A percentile compares a stretch with the other conserved stretches of the same genome.
Evolutionary conservation across 2,329 filamentous ascomycete species (phyloP).

Genomic region (Clonostachys rhizophaga): DNA sequence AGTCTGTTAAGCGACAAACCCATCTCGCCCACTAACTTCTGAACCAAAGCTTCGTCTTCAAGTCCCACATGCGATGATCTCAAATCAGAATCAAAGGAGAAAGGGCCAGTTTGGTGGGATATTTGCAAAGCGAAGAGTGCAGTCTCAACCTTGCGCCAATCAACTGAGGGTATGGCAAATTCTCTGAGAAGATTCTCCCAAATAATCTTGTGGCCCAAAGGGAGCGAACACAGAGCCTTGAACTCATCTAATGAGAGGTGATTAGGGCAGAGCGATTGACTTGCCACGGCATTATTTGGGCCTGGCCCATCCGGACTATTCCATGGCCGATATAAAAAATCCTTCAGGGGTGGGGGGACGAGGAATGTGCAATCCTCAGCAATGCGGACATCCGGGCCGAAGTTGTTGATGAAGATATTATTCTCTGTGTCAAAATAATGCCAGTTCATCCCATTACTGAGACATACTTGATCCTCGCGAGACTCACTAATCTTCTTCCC

Average conservation of each 20-base stretch:
- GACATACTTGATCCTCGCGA: neutral
- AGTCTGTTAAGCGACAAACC: constrained; percentile 13
- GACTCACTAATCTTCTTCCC: neutral
- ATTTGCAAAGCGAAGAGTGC: constrained; percentile 41
- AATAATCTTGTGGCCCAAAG: constrained; percentile 40
- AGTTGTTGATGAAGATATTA: constrained; percentile 4
- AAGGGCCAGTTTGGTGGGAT: constrained; percentile 40
- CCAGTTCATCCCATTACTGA: constrained; percentile 35
- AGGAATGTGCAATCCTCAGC: constrained; percentile 29
- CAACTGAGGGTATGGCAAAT: constrained; percentile 37
- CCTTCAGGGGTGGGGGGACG: constrained; percentile 30
- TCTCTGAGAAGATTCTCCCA: constrained; percentile 53
- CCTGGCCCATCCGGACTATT: constrained; percentile 13
- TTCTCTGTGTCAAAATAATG: constrained; percentile 23
- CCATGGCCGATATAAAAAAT: constrained; percentile 27
- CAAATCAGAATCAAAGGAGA: constrained; percentile 13
- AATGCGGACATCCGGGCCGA: constrained; percentile 12
- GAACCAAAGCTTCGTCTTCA: constrained; percentile 32
- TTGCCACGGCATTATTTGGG: constrained; percentile 47
- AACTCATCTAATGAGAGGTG: constrained; percentile 48
- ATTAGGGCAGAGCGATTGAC: constrained; percentile 37
- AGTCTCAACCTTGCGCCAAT: constrained; percentile 45
- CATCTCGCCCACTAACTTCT: constrained; percentile 20
- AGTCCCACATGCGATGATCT: constrained; percentile 6
- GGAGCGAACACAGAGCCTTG: constrained; percentile 41